These are phyloP conservation scores for Colletotrichum nymphaeae DNA, from an alignment of 2,329 filamentous ascomycete genomes.

Conservation along the genomic window DNA sequence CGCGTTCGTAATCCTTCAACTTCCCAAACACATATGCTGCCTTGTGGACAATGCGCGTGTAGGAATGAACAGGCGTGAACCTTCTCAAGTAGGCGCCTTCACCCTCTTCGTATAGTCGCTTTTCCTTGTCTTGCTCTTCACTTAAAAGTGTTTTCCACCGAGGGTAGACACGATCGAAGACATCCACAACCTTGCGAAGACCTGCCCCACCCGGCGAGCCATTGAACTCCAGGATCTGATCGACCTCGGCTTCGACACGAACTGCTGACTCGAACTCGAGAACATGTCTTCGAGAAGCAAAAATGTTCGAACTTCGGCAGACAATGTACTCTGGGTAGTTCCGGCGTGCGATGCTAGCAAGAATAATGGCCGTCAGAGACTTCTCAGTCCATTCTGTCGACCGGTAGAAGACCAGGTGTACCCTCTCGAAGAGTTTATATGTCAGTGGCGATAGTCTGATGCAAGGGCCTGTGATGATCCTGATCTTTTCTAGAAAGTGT, in stretches of 20 bases:
- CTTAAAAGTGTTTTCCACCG: conserved; percentile 81
- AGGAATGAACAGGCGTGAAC: conserved; percentile 92
- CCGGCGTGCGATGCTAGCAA: conserved; percentile 87
- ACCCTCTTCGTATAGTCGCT: conserved; percentile 79
- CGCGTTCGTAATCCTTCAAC: conserved; percentile 82
- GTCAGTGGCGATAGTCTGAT: conserved; percentile 80
- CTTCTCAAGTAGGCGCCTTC: conserved; percentile 91
- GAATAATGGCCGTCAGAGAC: conserved; percentile 92
- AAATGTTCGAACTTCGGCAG: conserved; percentile 89
- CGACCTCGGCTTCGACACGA: conserved; percentile 82
- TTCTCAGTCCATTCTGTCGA: conserved; percentile 98
- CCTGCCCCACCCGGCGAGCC: conserved; percentile 75
- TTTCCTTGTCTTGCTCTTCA: conserved; percentile 84
- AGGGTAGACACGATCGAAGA: conserved; percentile 80
- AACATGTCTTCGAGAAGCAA: conserved; percentile 78
- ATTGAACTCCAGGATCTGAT: conserved; percentile 83
- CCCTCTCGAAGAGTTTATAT: conserved; percentile 88
- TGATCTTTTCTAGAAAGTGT: conserved; percentile 82
- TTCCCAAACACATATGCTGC: conserved; percentile 82
- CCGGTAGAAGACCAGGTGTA: conserved; percentile 95
- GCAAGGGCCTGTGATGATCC: conserved; percentile 82
- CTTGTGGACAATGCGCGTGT: conserved; percentile 93
- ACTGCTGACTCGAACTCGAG: conserved; percentile 92
- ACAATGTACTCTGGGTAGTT: conserved; percentile 94
- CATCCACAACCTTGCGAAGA: conserved; percentile 74